Evolutionary conservation across 2,329 filamentous ascomycete genomes (phyloP).

Genomic region (Tolypocladium cylindrosporum): DNA sequence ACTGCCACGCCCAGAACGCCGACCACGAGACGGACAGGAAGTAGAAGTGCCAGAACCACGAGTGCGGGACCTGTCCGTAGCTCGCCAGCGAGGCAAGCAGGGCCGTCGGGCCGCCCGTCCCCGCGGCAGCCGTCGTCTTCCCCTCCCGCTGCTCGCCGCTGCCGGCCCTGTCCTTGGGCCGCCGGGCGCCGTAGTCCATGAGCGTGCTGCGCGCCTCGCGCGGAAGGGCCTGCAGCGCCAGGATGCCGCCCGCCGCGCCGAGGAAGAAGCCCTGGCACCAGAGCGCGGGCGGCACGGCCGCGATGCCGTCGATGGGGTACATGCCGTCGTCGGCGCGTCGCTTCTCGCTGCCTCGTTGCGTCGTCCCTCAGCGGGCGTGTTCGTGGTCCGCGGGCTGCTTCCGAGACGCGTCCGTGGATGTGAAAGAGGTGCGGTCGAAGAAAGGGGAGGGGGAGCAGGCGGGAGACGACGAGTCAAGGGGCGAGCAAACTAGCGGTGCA

Average conservation of each 20-base stretch:
- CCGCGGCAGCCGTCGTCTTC: neutral
- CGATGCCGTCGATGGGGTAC: neutral
- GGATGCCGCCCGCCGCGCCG: slow-evolving; percentile 27
- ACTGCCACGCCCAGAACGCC: slow-evolving; percentile 63
- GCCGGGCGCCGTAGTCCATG: slow-evolving; percentile 41
- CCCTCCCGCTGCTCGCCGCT: slow-evolving; percentile 4
- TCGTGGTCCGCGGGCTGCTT: neutral
- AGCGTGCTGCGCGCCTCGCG: slow-evolving; percentile 31
- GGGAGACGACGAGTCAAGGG: neutral
- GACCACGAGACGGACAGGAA: slow-evolving; percentile 59
- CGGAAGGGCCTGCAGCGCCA: slow-evolving; percentile 34
- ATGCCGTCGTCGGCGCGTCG: neutral
- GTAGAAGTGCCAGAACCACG: slow-evolving; percentile 88
- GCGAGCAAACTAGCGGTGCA: neutral
- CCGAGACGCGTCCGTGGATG: neutral
- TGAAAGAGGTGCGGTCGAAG: too few relatives aligned
- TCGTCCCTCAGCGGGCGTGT: neutral
- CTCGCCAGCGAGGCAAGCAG: slow-evolving; percentile 14
- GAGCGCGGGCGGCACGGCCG: slow-evolving; percentile 13
- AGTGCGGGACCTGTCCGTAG: slow-evolving; percentile 61
- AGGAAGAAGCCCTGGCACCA: slow-evolving; percentile 39
- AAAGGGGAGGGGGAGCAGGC: neutral
- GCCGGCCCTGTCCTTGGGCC: slow-evolving; percentile 4
- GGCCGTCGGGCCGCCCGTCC: neutral
- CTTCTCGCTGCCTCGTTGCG: neutral